A percentile compares a stretch with the other conserved stretches of the same genome.
phyloP scores from a whole-genome alignment of 495 filamentous ascomycete species.

The Coniosporium apollinis region DNA sequence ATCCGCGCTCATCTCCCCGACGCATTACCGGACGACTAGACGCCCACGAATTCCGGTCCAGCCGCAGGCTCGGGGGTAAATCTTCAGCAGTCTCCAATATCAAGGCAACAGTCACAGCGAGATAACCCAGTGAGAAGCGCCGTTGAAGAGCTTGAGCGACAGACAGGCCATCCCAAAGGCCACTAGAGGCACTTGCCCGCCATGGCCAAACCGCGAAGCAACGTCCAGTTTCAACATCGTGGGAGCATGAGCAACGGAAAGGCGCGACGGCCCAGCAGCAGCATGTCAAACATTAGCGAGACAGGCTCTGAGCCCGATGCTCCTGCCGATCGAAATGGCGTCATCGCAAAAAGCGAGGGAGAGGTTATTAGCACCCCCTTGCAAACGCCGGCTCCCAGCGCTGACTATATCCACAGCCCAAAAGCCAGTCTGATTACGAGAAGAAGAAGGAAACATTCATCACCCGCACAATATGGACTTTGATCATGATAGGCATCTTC shows the following conservation, averaged over 20 bases:
- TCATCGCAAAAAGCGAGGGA: conserved; percentile 11
- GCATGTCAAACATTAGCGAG: conserved; percentile 71
- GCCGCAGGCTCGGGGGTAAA: no score
- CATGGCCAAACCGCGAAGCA: conserved; percentile 1
- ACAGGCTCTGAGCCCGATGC: conserved; percentile 46
- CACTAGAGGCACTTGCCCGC: background rate
- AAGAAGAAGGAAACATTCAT: conserved; percentile 99
- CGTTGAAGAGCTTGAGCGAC: no score
- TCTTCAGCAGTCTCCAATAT: no score
- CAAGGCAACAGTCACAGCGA: no score
- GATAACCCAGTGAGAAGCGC: no score
- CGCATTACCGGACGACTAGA: no score
- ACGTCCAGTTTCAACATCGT: conserved; percentile 53
- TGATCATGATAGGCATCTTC: conserved; percentile 92
- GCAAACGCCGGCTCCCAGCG: conserved; percentile 6
- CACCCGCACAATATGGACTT: conserved; percentile 92
- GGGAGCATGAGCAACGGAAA: conserved; percentile 33
- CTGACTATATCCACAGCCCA: conserved; percentile 6
- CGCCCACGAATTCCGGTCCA: no score
- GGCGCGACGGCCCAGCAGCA: conserved; percentile 39
- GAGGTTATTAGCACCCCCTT: background rate
- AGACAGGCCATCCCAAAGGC: no score
- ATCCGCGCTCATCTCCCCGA: no score
- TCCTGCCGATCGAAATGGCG: conserved; percentile 30
- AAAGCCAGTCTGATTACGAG: conserved; percentile 57